A percentile compares a stretch with the other conserved stretches of the same genome.
Conservation (phyloP, 495 filamentous ascomycete genomes). For the Podospora conica region DNA sequence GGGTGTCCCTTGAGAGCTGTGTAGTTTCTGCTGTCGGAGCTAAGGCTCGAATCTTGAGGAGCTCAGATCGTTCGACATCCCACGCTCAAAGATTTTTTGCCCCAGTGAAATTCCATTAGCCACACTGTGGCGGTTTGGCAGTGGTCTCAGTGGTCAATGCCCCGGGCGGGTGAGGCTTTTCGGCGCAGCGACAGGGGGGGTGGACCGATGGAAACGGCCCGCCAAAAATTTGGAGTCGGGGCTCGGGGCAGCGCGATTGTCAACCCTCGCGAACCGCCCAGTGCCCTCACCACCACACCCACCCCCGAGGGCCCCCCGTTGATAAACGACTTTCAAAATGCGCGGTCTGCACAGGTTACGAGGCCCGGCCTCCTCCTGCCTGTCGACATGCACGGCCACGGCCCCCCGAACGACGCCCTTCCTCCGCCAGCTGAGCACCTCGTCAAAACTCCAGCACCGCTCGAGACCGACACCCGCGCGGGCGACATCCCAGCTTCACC, state of each 20-base stretch:
- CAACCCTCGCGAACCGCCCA: not conserved
- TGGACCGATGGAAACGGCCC: not conserved
- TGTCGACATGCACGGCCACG: slow-evolving; percentile 18
- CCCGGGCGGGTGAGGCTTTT: too few relatives aligned
- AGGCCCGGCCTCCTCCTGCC: slow-evolving; percentile 14
- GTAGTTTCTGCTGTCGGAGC: not conserved
- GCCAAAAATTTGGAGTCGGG: slow-evolving; percentile 11
- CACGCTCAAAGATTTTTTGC: slow-evolving; percentile 23
- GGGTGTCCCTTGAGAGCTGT: not conserved
- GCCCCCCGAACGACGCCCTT: slow-evolving; percentile 16
- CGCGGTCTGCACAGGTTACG: slow-evolving; percentile 28
- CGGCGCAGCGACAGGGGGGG: slow-evolving; percentile 1
- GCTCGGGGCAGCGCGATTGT: not conserved
- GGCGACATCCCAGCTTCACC: slow-evolving; percentile 4
- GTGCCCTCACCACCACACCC: not conserved
- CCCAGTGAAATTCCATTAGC: not conserved
- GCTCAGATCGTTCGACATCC: slow-evolving; percentile 24
- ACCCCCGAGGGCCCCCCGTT: not conserved
- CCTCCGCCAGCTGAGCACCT: slow-evolving; percentile 4
- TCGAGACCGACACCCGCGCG: not conserved
- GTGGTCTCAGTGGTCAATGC: slow-evolving; percentile 1
- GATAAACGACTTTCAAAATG: slow-evolving; percentile 21
- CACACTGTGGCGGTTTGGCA: slow-evolving; percentile 1
- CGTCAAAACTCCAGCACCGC: slow-evolving; percentile 3
- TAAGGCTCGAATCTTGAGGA: slow-evolving; percentile 1